A percentile compares a stretch with the other conserved stretches of the same genome.
Conservation (phyloP, 2,329 filamentous ascomycete species). For the Pyrenophora graminea region DNA sequence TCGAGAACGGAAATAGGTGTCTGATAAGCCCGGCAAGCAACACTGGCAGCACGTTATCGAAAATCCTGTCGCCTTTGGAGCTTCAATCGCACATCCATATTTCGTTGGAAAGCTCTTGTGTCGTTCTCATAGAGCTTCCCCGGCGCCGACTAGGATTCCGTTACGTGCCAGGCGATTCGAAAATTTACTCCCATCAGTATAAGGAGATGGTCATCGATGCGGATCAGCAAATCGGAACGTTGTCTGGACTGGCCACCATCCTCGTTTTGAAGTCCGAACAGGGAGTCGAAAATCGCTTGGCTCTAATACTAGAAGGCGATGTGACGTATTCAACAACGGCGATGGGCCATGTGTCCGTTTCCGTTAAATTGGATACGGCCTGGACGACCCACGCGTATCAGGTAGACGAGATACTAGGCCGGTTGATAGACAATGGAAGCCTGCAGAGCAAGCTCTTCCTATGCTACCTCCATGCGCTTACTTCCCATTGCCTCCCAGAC, state of each 20-base stretch:
- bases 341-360: constrained; percentile 16
- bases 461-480: constrained; percentile 59
- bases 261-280: constrained; percentile 22
- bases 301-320: constrained; percentile 39
- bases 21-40: constrained; percentile 19
- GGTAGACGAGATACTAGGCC: constrained; percentile 56
- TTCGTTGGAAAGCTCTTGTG: constrained; percentile 4
- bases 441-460: constrained; percentile 59
- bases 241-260: constrained; percentile 32
- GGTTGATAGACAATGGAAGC: constrained; percentile 56
- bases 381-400: constrained; percentile 51
- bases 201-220: constrained; percentile 32
- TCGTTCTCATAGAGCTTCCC: constrained; percentile 21
- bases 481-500: constrained; percentile 58
- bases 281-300: constrained; percentile 34
- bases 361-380: constrained; percentile 15
- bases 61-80: constrained; percentile 25
- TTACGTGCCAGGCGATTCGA: not conserved
- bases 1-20: constrained; percentile 2
- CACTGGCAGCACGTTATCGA: constrained; percentile 4
- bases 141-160: constrained; percentile 20
- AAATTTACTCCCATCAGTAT: constrained; percentile 32
- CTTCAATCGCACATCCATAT: constrained; percentile 21
- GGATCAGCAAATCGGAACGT: constrained; percentile 28
- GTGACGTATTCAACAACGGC: constrained; percentile 5